Evolutionary conservation across 192 early-diverging fungal genomes (phyloP), one percentile per base, ranked within the genome.

Genomic region (Coemansia sp.): DNA sequence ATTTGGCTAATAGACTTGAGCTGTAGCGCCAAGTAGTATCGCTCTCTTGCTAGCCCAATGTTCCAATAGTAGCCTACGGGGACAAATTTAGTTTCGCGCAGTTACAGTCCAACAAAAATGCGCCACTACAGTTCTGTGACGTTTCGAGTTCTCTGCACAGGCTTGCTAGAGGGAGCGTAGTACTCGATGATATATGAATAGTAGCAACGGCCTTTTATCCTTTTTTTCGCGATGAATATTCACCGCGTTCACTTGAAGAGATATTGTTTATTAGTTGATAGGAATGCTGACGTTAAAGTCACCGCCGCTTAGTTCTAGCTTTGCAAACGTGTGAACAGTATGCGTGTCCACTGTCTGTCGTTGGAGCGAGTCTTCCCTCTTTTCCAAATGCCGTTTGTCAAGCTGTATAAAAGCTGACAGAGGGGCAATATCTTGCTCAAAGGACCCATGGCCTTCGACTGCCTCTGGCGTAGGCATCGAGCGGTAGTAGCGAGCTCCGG

Each of bases 261-360:
- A 64, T 4, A 19, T 27, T 2, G 7, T 37, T 22, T 62, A 25
- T 36, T 67, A 75, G 32, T 32, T 60, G 19, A 76, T 65, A 4
- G 74, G 74, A 17, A 76, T 76, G 27, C 68, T 76, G 43, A 76
- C 74, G 31, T 76, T 76, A 63, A 76, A 76, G 17, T 76, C 74
- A 17, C 74, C 74, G 9, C 53, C 58, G 8, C 31, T 62, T 11
- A 40, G 32, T 19, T 67, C 68, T 37, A 45, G 61, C 29, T 60
- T 67, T 9, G 45, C 60, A n/a, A 70, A 39, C 24, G 36, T 46
- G 14, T 62, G 53, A 8, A 24, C 46, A 29, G 56, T 25, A 25
- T 37, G 46, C 11, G 51, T 20, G 46, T 37, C 37, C 7, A 11
- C 39, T 19, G 27, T 31, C n/a, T 31, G 60, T 4, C 59, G 22